A percentile compares a stretch with the other conserved stretches of the same genome.
Evolutionary conservation across 495 filamentous ascomycete genomes (phyloP).

Genomic region (Penicillium crystallinum): DNA sequence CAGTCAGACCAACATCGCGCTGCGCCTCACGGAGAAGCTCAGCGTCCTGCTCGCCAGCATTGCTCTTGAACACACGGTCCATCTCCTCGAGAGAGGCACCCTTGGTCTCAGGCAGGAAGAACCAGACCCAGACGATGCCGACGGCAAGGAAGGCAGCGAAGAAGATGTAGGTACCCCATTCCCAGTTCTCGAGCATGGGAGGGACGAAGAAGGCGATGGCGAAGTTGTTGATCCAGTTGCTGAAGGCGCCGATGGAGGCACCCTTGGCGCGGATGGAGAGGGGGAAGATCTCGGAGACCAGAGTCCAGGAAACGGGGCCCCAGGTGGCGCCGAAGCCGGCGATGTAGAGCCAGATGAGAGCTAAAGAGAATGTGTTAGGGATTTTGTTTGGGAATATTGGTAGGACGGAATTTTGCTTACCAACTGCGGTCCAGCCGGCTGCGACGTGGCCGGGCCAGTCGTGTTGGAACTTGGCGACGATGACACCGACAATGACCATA

Average conservation of each 20-base stretch:
- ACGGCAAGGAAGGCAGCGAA: conserved; percentile 32
- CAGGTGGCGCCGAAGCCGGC: conserved; percentile 63
- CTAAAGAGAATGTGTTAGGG: conserved; percentile 15
- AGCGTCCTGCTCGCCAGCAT: conserved; percentile 33
- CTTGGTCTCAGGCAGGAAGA: conserved; percentile 53
- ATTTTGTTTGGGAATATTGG: conserved; percentile 15
- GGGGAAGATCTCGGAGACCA: conserved; percentile 38
- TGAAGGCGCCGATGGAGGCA: conserved; percentile 36
- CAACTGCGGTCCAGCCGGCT: conserved; percentile 41
- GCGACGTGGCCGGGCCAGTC: conserved; percentile 30
- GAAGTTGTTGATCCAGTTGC: conserved; percentile 49
- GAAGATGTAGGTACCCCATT: conserved; percentile 48
- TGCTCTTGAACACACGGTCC: conserved; percentile 41
- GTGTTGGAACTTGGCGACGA: conserved; percentile 38
- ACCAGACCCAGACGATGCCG: conserved; percentile 40
- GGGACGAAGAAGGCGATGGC: conserved; percentile 45
- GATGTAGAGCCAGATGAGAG: conserved; percentile 31
- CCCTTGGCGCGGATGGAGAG: conserved; percentile 43
- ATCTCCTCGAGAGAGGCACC: conserved; percentile 67
- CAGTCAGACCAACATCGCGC: conserved; percentile 24
- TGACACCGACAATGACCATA: conserved; percentile 45
- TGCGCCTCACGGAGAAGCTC: conserved; percentile 26
- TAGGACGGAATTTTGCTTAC: conserved; percentile 10
- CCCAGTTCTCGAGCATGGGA: conserved; percentile 40
- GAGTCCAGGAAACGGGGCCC: conserved; percentile 32